phyloP scores from a whole-genome alignment of 306 rosid species.

The Vicia faba region DNA sequence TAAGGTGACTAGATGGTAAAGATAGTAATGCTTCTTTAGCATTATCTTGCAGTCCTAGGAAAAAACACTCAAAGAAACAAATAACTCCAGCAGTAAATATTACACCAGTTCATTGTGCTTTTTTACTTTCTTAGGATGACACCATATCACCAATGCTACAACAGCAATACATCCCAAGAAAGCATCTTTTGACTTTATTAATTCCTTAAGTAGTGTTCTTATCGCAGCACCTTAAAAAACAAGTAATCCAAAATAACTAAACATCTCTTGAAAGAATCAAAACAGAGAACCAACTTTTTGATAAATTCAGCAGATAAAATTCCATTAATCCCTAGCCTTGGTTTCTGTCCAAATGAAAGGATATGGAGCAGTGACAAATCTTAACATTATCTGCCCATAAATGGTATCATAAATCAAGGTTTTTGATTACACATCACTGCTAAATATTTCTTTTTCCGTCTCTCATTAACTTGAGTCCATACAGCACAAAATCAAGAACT shows the following conservation, averaged over 20 bases:
- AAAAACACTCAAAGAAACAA: constrained; percentile 22
- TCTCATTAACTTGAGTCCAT: constrained; percentile 56
- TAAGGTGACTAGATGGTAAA: constrained; percentile 2
- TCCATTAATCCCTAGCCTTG: constrained; percentile 51
- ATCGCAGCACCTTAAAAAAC: constrained; percentile 40
- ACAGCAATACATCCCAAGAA: constrained; percentile 32
- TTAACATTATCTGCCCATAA: constrained; percentile 50
- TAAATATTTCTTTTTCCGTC: constrained; percentile 53
- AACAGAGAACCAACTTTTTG: constrained; percentile 53
- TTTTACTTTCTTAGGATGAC: constrained; percentile 32
- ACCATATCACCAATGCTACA: constrained; percentile 16
- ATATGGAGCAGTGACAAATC: constrained; percentile 44
- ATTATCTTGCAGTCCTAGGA: constrained; percentile 26
- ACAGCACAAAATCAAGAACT: constrained; percentile 52
- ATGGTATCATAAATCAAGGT: constrained; percentile 48
- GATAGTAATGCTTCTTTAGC: constrained; percentile 38
- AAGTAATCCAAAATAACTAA: constrained; percentile 40
- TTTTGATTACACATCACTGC: constrained; percentile 55
- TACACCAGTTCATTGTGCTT: constrained; percentile 37
- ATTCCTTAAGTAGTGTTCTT: constrained; percentile 37
- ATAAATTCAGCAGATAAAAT: constrained; percentile 42
- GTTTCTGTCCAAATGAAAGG: constrained; percentile 54
- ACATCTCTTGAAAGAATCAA: constrained; percentile 39
- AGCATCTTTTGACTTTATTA: constrained; percentile 43
- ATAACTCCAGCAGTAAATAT: constrained; percentile 32